Evolutionary conservation across 169 alveolate genomes (phyloP).

Genomic region (Cytauxzoon felis): DNA sequence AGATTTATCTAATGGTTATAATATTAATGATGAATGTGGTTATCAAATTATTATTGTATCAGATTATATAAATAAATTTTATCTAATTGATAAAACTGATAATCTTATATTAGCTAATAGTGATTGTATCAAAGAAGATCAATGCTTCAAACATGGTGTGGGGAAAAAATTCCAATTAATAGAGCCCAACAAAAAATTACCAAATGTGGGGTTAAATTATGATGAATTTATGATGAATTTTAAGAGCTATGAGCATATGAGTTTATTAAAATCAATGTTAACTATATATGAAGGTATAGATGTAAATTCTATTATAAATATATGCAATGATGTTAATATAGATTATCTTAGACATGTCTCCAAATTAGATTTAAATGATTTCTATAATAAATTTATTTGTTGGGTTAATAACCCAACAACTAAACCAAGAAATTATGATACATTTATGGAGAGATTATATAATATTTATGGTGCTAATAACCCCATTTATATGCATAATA

Average conservation of each 20-base stretch:
- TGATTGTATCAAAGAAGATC: constrained; percentile 21
- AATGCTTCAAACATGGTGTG: constrained; percentile 36
- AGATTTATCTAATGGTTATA: constrained; percentile 25
- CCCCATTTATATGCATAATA: constrained; percentile 33
- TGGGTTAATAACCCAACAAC: constrained; percentile 3
- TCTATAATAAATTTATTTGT: constrained; percentile 20
- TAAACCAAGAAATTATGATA: not conserved
- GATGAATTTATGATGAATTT: constrained; percentile 11
- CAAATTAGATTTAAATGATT: constrained; percentile 19
- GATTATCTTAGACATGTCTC: constrained; percentile 23
- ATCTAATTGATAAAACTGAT: constrained; percentile 24
- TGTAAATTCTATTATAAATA: not conserved
- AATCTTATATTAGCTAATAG: constrained; percentile 21
- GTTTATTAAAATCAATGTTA: constrained; percentile 38
- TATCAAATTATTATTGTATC: constrained; percentile 6
- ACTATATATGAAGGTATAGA: constrained; percentile 46
- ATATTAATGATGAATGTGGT: not conserved
- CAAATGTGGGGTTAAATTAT: constrained; percentile 23
- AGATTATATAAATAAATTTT: constrained; percentile 30
- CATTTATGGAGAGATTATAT: constrained; percentile 12
- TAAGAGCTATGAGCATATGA: constrained; percentile 31
- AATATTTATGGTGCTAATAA: constrained; percentile 24
- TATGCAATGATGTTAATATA: constrained; percentile 14
- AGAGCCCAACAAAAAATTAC: constrained; percentile 9
- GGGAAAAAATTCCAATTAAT: constrained; percentile 13